Conservation (phyloP, 2,329 filamentous ascomycete species). For the Davidsoniella australis region DNA sequence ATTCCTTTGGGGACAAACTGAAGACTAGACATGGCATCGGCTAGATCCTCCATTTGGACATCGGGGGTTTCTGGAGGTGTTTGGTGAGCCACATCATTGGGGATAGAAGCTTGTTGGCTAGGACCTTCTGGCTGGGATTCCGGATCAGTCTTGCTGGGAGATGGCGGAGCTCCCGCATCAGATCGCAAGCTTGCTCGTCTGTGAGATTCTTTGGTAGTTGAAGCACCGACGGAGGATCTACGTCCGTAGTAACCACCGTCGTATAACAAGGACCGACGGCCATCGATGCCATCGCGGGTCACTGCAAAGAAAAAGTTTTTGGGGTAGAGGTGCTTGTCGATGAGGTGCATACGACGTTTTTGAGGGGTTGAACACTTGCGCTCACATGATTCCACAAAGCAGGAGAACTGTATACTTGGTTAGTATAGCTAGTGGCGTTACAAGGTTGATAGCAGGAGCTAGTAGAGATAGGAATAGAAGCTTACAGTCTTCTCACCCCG, state of each 20-base stretch:
- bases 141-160: not conserved
- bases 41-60: slow-evolving; percentile 44
- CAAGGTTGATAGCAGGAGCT: not conserved
- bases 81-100: not conserved
- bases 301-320: slow-evolving; percentile 77
- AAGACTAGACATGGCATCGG: slow-evolving; percentile 52
- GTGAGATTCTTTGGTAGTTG: slow-evolving; percentile 18
- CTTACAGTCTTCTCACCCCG: slow-evolving; percentile 73
- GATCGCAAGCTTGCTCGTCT: slow-evolving; percentile 13
- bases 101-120: not conserved
- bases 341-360: slow-evolving; percentile 74
- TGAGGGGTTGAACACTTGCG: slow-evolving; percentile 66
- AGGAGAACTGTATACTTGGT: slow-evolving; percentile 45
- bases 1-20: slow-evolving; percentile 53
- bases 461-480: slow-evolving; percentile 12
- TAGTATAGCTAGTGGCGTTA: slow-evolving; percentile 10
- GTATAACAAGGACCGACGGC: slow-evolving; percentile 59
- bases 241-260: slow-evolving; percentile 33
- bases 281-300: slow-evolving; percentile 79
- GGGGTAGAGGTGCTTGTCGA: slow-evolving; percentile 89
- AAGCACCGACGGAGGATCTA: slow-evolving; percentile 27
- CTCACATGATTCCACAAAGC: slow-evolving; percentile 80
- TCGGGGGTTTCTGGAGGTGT: slow-evolving; percentile 19
- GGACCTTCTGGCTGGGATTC: not conserved
- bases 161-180: slow-evolving; percentile 1